These are phyloP conservation scores for Pseudoscleropodium purum DNA, from an alignment of 225 moss, liverwort and hornwort genomes.

Conservation along the genomic window DNA sequence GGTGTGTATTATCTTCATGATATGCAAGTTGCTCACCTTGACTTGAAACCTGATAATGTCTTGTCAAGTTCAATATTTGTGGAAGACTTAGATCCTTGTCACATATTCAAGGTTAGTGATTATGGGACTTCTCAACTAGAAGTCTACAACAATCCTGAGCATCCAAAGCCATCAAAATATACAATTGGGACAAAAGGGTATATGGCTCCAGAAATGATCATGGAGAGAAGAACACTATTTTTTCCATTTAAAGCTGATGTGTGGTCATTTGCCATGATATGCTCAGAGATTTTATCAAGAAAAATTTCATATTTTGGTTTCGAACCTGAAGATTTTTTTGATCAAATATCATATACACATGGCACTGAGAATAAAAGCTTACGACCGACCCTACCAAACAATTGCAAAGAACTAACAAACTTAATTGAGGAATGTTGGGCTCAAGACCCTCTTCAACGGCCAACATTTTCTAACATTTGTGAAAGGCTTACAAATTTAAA, in stretches of 20 bases:
- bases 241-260: background rate
- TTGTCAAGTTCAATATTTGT: background rate
- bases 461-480: background rate
- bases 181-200: background rate
- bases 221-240: fast-evolving
- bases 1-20: background rate
- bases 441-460: background rate
- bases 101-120: background rate
- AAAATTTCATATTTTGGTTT: background rate
- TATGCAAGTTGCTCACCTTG: background rate
- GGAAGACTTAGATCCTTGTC: background rate
- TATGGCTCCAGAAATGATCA: background rate
- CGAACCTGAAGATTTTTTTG: background rate
- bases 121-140: background rate
- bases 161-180: background rate
- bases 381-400: background rate
- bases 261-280: background rate
- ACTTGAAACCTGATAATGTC: background rate
- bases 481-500: background rate
- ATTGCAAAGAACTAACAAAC: background rate
- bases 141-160: background rate
- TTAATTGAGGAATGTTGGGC: background rate
- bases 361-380: background rate
- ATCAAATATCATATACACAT: background rate
- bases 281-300: background rate